Conservation (phyloP, 129 eudicot species). For the Ambrosia trifida region DNA sequence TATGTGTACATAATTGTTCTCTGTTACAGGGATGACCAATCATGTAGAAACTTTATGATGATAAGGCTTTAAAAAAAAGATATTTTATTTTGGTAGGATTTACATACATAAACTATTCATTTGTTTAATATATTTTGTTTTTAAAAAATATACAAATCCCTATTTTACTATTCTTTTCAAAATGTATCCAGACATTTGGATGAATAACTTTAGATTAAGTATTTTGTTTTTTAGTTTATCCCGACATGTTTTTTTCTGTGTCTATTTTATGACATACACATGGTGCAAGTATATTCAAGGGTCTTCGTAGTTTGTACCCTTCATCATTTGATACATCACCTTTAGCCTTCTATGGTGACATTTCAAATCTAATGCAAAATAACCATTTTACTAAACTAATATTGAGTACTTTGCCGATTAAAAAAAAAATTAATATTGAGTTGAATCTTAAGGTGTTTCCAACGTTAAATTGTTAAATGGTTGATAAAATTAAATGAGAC, state of each 20-base stretch:
- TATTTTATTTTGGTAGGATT: neutral
- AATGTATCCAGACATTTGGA: neutral
- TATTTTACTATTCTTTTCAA: no score
- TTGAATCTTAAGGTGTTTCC: neutral
- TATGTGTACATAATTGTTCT: no score
- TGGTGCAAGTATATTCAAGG: conserved; percentile 23
- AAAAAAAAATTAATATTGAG: no score
- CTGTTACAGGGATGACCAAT: no score
- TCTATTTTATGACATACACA: neutral
- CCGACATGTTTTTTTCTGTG: conserved; percentile 2
- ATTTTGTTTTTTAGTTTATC: neutral
- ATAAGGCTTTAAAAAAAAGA: neutral
- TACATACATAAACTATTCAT: neutral
- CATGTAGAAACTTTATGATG: neutral
- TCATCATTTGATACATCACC: conserved; percentile 36
- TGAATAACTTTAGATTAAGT: conserved; percentile 1
- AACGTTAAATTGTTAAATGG: neutral
- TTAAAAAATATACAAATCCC: neutral
- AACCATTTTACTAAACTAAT: neutral
- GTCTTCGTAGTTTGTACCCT: conserved; percentile 8
- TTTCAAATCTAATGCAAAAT: conserved; percentile 9
- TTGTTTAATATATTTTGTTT: neutral
- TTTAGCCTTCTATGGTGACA: conserved; percentile 19
- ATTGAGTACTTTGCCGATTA: no score
- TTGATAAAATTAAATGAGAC: neutral